Evolutionary conservation across 306 rosid species (phyloP), one percentile per base, ranked within the genome.

Genomic region (Cucurbita pepo): DNA sequence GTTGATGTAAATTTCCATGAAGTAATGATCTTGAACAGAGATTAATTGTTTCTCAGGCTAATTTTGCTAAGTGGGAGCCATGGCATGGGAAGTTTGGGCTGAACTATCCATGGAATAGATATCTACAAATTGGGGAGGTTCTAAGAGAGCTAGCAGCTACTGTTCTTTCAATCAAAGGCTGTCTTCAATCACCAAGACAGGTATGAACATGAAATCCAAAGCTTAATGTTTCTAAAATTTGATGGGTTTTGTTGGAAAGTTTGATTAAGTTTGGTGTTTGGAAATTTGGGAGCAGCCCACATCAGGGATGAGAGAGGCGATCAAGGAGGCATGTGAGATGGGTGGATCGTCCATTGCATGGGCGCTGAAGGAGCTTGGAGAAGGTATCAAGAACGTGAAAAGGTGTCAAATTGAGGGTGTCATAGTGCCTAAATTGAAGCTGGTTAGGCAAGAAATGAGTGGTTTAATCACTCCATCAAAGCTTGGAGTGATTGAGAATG

Each of bases 1-100:
- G 4, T n/a, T 50, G 18, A 16, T 50, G 14, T 50, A 1, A 14
- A n/a, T 14, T 15, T 14, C 3, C 18, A 4, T 50, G 15, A 50
- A 50, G 7, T 50, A 50, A 50, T 50, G 54, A 50, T 50, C 54
- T 50, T 50, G 54, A 50, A 50, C 18, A 13, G 7, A 50, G 15
- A 50, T n/a, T 50, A 50, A 50, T 5, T 50, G 54, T 50, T 22
- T 59, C 19, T 34, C 79, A 94, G 99, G 95, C 89, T 57, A 91
- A 86, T 75, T 94, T 87, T 61, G 97, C 99, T 75, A 89, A 82
- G 71, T 94, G 99, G 99, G 99, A 94, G 75, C 99, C 97, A 9
- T 94, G 99, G 99, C 99, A 89, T 83, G 91, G 97, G 19, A 94
- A 79, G 82, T 94, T 94, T 74, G 97, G 99, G 71, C 86, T 82